Evolutionary conservation across 768 basidiomycete genomes (phyloP), one percentile per base, ranked within the genome.

Genomic region (Boletus coccyginus): DNA sequence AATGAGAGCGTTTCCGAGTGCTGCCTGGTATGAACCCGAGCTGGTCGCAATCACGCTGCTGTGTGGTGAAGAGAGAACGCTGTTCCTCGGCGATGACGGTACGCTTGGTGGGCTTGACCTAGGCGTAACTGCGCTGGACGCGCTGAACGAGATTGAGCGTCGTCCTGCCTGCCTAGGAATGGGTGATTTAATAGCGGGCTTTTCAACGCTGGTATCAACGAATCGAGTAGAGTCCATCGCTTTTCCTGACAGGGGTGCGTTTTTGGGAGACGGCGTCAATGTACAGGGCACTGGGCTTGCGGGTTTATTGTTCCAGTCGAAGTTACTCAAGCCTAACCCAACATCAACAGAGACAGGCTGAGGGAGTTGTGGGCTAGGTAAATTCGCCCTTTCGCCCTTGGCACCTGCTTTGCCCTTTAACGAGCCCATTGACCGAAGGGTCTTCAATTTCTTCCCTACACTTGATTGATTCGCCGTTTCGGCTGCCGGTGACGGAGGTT

Each of bases 1-100:
- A 42, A 95, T 86, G 33, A 99, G 80, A 3, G 94, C 94, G 56
- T 90, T 93, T 36, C 88, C 92, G n/a, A 98, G 78, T 3, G 86
- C 80, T 14, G 82, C 86, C 61, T 91, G 88, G 65, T 71, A 73
- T 42, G 68, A 60, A 36, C 38, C 59, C 19, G 70, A 73, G 43
- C 66, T 49, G 21, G 66, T 60, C 24, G 68, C 60, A 27, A 67
- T 60, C 13, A 63, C 56, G 29, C 59, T 63, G 36, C 59, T 53
- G 35, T 66, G 52, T 9, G 68, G 60, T 3, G 70, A 68, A 8
- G 70, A 72, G 52, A 72, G 68, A 43, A 75, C 68, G 59, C 79
- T 83, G 24, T 77, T 77, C 24, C 77, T 75, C 9, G 83, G 84
- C 11, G 80, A 84, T 38, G 78, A 77, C 45, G 79, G 82, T 65